Evolutionary conservation across 2,329 filamentous ascomycete species (phyloP).

Genomic region (Pseudopithomyces chartarum): DNA sequence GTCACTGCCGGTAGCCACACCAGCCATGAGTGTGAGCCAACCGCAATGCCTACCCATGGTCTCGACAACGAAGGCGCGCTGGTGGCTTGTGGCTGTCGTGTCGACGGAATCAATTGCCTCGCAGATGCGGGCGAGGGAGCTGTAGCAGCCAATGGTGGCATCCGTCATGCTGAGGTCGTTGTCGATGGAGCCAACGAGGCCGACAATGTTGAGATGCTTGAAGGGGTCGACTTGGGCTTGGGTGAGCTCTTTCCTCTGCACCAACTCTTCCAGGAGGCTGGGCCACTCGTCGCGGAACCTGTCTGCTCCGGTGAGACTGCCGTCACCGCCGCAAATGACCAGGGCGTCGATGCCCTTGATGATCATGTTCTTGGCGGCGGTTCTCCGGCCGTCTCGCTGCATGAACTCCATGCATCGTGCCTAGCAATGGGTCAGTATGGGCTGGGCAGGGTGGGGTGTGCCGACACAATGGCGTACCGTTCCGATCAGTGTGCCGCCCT

Average conservation of each 20-base stretch:
- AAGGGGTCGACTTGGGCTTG: slow-evolving; percentile 74
- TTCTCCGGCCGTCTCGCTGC: slow-evolving; percentile 80
- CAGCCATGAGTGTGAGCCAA: slow-evolving; percentile 95
- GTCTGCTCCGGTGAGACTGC: slow-evolving; percentile 87
- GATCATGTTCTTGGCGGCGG: slow-evolving; percentile 93
- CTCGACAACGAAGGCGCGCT: slow-evolving; percentile 90
- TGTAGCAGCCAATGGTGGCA: slow-evolving; percentile 96
- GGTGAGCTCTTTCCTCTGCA: slow-evolving; percentile 73
- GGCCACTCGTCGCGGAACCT: slow-evolving; percentile 93
- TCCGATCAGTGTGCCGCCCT: slow-evolving; percentile 94
- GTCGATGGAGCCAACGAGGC: slow-evolving; percentile 95
- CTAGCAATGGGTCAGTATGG: neutral
- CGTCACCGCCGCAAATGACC: slow-evolving; percentile 96
- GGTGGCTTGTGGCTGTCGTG: slow-evolving; percentile 91
- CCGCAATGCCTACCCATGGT: slow-evolving; percentile 99
- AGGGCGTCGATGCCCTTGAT: slow-evolving; percentile 91
- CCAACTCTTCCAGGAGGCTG: slow-evolving; percentile 81
- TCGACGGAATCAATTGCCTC: slow-evolving; percentile 97
- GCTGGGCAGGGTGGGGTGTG: neutral
- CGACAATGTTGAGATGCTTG: slow-evolving; percentile 91
- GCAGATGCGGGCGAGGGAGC: slow-evolving; percentile 88
- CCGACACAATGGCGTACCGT: slow-evolving; percentile 52
- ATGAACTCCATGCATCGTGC: slow-evolving; percentile 92
- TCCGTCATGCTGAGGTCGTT: slow-evolving; percentile 98
- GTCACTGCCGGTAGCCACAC: slow-evolving; percentile 92